phyloP scores from a whole-genome alignment of 148 eudicot species.

The Cornus florida region DNA sequence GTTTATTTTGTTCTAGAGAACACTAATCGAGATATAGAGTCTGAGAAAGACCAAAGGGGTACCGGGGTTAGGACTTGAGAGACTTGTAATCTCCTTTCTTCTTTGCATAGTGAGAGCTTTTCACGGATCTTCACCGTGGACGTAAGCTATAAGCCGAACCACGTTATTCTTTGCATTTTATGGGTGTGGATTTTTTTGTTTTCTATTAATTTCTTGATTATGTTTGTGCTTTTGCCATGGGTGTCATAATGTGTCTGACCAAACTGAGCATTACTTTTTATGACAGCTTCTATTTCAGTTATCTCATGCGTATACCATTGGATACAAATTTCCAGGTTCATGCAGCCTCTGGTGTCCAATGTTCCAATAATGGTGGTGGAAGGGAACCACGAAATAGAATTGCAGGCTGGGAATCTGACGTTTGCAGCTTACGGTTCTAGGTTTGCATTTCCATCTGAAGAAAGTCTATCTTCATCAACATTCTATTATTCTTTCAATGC shows the following conservation, averaged over 20 bases:
- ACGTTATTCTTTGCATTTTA: too few relatives aligned
- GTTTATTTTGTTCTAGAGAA: too few relatives aligned
- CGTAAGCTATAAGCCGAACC: too few relatives aligned
- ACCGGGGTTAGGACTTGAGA: too few relatives aligned
- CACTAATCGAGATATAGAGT: too few relatives aligned
- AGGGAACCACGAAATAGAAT: constrained; percentile 96
- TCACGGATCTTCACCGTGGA: too few relatives aligned
- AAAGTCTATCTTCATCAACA: constrained; percentile 71
- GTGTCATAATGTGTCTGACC: neutral
- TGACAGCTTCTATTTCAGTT: neutral
- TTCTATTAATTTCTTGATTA: too few relatives aligned
- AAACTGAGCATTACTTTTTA: neutral
- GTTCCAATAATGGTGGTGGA: constrained; percentile 92
- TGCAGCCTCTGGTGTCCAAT: constrained; percentile 78
- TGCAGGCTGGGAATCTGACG: constrained; percentile 62
- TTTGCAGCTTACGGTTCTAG: constrained; percentile 87
- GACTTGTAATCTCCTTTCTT: too few relatives aligned
- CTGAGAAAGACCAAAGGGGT: too few relatives aligned
- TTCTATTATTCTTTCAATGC: constrained; percentile 88
- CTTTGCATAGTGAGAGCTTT: too few relatives aligned
- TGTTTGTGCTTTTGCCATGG: too few relatives aligned
- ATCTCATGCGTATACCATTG: neutral
- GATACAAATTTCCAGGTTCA: constrained; percentile 51
- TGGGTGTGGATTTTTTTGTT: too few relatives aligned
- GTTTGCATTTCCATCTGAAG: constrained; percentile 85